A percentile compares a stretch with the other conserved stretches of the same genome.
Conservation (phyloP, 257 asterid genomes). For the Nicotiana undulata region DNA sequence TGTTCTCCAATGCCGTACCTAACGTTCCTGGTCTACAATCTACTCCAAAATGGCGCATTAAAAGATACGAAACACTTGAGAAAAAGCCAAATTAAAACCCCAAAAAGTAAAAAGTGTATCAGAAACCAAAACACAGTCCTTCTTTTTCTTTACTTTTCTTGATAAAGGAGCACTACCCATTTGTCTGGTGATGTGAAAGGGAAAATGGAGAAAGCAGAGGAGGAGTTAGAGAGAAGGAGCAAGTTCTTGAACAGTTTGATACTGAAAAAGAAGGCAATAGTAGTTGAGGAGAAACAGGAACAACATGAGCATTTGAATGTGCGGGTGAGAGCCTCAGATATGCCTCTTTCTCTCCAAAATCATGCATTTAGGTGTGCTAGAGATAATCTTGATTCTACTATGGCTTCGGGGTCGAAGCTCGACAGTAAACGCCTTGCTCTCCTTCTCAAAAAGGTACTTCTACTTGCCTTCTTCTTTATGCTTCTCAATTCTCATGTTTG, state of each 20-base stretch:
- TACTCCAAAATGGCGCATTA: neutral
- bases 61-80: neutral
- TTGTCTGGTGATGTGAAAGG: constrained; percentile 6
- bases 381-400: constrained; percentile 50
- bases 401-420: constrained; percentile 39
- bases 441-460: constrained; percentile 63
- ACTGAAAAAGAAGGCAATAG: constrained; percentile 44
- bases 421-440: constrained; percentile 83
- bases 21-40: neutral
- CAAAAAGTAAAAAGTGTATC: too few species aligned
- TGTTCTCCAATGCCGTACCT: neutral
- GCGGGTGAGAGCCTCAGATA: constrained; percentile 71
- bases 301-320: constrained; percentile 34
- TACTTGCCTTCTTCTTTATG: neutral
- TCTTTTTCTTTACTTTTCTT: neutral
- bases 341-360: constrained; percentile 59
- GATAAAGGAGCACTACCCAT: neutral
- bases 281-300: constrained; percentile 38
- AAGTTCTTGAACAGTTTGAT: constrained; percentile 73
- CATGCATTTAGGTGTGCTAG: constrained; percentile 58
- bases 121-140: too few species aligned
- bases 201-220: constrained; percentile 74
- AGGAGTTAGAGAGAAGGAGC: constrained; percentile 83
- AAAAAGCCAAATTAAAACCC: neutral
- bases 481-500: neutral